Evolutionary conservation across 768 basidiomycete species (phyloP), one percentile per base, ranked within the genome.

Genomic region (Serendipita indica): DNA sequence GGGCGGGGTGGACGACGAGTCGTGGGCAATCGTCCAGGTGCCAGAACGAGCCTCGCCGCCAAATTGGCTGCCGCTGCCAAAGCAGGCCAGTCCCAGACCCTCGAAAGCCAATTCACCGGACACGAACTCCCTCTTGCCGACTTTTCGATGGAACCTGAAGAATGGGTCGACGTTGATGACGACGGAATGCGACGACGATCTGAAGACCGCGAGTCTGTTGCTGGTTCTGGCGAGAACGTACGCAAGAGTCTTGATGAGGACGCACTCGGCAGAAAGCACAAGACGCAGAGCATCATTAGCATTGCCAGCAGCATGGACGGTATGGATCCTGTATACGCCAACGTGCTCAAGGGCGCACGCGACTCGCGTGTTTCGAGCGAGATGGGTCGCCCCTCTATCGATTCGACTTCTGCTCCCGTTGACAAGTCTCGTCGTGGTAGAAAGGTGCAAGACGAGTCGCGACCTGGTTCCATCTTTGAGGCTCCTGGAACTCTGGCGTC

Each of bases 301-400:
- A 28, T 54, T 16, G 32, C 25, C 33, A 79, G 79, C 3, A 86
- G 83, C 64, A 77, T 88, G 3, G 87, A 90, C 59, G 88, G 87
- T 41, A 87, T 92, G 84, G 89, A 91, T 62, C 89, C 90, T 7
- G 77, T 72, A 0, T 92, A 88, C 65, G 87, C 88, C 57, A 86
- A 86, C 60, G 75, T 89, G 13, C 79, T 90, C 43, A 79, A 79
- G 58, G 81, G 82, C 37, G 70, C 76, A 13, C 20, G 25, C n/a
- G 41, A 43, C n/a, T 83, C 54, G 71, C 75, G 13, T 75, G 78
- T 35, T 72, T 76, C 33, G 66, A 73, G 4, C 63, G 70, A 30
- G 22, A 39, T 35, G 57, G 62, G 33, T 28, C 34, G 32, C 25
- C 33, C 28, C n/a, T 60, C 43, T 35, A 58, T 49, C 16, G 60